Evolutionary conservation across 1,284 basidiomycete genomes (phyloP), one percentile per base, ranked within the genome.

Genomic region (Tetrapyrgos nigripes): DNA sequence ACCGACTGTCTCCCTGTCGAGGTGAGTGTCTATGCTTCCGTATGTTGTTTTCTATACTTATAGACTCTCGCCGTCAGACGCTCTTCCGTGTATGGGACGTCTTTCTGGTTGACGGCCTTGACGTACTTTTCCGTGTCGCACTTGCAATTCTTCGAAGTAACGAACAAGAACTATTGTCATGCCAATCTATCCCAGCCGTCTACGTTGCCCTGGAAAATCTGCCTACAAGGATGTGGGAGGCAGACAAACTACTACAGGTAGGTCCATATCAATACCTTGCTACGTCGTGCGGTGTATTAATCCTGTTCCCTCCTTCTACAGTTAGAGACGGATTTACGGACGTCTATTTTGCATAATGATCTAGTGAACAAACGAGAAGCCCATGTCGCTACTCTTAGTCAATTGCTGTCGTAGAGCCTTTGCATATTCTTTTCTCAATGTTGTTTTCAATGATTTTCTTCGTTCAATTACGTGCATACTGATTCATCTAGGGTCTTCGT

Each of bases 1-100:
- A 98, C 97, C 0, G 96, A 98, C 68, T 97, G 96, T 73, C 78
- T 98, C 3, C 97, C 97, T 3, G 93, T 98, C 24, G 96, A 97
- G 84, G 93, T 94, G 63, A 59, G 83, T 73, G 28, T 26, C 19
- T 55, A 13, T 19, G 23, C n/a, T 55, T 47, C 35, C 3, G 45
- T 27, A 26, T n/a, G 26, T 28, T 24, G 26, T 49, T n/a, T 8
- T 48, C 55, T 33, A 31, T 56, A 45, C 13, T 28, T n/a, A 29
- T 11, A 17, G 31, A 5, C 6, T 11, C 17, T 27, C 31, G 14
- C 19, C 51, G 40, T 43, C 64, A 91, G 91, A 96, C 94, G 0
- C 77, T 97, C 33, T 95, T 96, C 76, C 81, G 94, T 47, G 87
- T 95, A 2, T 96, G 94, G 96, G 97, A 99, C 68, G 83, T 98